A percentile compares a stretch with the other conserved stretches of the same genome.
These are phyloP conservation scores for Boletus eberwhitei DNA, from an alignment of 768 basidiomycete genomes.

Conservation along the genomic window DNA sequence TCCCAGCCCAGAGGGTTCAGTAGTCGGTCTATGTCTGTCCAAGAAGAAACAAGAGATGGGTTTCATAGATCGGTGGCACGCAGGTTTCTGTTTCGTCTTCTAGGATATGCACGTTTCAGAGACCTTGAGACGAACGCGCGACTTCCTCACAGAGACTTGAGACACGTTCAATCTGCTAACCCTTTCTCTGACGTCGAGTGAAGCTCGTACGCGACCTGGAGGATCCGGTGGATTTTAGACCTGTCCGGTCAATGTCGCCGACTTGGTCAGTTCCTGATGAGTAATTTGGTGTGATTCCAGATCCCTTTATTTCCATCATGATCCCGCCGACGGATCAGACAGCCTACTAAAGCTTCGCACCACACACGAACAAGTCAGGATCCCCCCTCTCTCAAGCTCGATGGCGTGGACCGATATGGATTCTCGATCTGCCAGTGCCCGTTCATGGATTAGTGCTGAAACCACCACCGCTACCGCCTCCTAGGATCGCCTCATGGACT, in stretches of 20 bases:
- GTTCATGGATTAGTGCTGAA: neutral
- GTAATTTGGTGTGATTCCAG: neutral
- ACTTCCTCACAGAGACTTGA: neutral
- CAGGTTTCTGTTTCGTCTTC: neutral
- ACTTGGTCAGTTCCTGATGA: neutral
- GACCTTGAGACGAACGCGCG: neutral
- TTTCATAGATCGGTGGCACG: neutral
- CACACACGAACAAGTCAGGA: neutral
- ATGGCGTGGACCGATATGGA: neutral
- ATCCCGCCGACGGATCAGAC: neutral
- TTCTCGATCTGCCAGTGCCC: neutral
- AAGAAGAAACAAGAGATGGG: neutral
- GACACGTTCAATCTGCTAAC: neutral
- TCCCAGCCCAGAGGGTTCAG: neutral
- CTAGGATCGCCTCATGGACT: neutral
- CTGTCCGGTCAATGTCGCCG: neutral
- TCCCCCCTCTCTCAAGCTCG: neutral
- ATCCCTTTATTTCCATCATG: neutral
- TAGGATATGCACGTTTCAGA: neutral
- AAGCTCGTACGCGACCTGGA: neutral
- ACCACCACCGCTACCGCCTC: neutral
- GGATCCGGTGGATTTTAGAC: neutral
- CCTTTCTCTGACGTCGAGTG: neutral
- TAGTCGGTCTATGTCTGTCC: neutral
- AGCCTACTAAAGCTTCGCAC: too few species aligned